These are phyloP conservation scores for Platanthera zijinensis DNA, from an alignment of 106 monocot genomes.

Conservation along the genomic window DNA sequence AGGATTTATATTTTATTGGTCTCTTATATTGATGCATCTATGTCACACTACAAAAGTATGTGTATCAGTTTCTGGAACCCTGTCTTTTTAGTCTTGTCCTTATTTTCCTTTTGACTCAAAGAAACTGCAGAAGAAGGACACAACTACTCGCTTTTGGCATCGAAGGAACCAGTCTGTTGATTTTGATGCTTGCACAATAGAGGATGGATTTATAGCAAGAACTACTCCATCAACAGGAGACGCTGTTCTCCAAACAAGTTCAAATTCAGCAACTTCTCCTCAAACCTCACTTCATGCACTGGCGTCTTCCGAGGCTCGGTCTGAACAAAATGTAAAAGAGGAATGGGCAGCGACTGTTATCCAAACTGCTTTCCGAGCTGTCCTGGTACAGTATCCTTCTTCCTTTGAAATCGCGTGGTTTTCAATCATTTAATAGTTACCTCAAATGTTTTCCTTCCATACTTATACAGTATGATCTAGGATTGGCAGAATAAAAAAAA, in stretches of 20 bases:
- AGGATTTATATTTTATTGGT: neutral
- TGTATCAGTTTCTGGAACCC: neutral
- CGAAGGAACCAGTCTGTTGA: slow-evolving; percentile 30
- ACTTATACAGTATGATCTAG: neutral
- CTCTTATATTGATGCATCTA: neutral
- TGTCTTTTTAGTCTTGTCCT: neutral
- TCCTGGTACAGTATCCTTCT: slow-evolving; percentile 49
- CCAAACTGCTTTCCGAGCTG: slow-evolving; percentile 81
- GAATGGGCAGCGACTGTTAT: slow-evolving; percentile 74
- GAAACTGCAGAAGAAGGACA: slow-evolving; percentile 27
- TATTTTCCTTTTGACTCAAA: neutral
- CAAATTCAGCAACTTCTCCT: slow-evolving; percentile 28
- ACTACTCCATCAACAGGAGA: slow-evolving; percentile 13
- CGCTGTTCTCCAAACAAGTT: slow-evolving; percentile 20
- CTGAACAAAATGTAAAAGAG: slow-evolving; percentile 37
- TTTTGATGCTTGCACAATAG: slow-evolving; percentile 20
- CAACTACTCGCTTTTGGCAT: slow-evolving; percentile 22
- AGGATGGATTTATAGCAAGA: slow-evolving; percentile 21
- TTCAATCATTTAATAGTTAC: neutral
- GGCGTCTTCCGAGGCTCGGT: slow-evolving; percentile 31
- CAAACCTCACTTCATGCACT: slow-evolving; percentile 23
- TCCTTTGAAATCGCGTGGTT: neutral
- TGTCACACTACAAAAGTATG: neutral
- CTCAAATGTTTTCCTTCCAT: neutral
- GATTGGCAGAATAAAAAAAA: no score